Evolutionary conservation across 805 yeast genomes (phyloP).

Genomic region (Sporopachydermia quercuum): DNA sequence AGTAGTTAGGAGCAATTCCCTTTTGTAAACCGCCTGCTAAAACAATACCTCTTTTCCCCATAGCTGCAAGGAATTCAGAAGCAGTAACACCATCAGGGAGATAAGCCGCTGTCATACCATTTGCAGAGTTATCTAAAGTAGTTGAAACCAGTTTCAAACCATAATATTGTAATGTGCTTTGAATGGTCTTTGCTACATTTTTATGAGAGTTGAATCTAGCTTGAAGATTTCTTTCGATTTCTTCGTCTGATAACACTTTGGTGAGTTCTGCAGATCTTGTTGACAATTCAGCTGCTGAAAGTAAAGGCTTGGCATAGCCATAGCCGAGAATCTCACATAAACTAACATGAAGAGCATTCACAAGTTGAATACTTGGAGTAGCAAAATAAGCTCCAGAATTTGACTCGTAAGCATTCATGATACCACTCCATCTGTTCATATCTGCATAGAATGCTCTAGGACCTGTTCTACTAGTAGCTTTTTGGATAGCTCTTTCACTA

Average conservation of each 20-base stretch:
- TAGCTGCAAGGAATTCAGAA: slow-evolving; percentile 38
- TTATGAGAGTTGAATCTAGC: slow-evolving; percentile 50
- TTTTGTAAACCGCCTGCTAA: slow-evolving; percentile 87
- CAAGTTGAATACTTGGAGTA: slow-evolving; percentile 87
- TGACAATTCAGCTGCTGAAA: background rate
- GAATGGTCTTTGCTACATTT: slow-evolving; percentile 48
- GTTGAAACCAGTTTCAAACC: slow-evolving; percentile 63
- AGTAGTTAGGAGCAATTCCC: slow-evolving; percentile 65
- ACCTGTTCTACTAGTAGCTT: slow-evolving; percentile 33
- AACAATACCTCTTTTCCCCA: slow-evolving; percentile 52
- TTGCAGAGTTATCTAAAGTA: slow-evolving; percentile 50
- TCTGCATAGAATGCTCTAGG: slow-evolving; percentile 47
- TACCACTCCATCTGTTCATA: slow-evolving; percentile 74
- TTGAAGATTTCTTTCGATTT: slow-evolving; percentile 28
- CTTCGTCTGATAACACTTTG: background rate
- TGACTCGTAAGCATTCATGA: slow-evolving; percentile 73
- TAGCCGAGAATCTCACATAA: slow-evolving; percentile 52
- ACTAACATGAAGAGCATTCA: slow-evolving; percentile 69
- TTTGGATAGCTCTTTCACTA: slow-evolving; percentile 57
- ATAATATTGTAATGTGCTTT: slow-evolving; percentile 33
- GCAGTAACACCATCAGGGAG: slow-evolving; percentile 65
- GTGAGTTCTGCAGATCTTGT: background rate
- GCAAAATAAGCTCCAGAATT: slow-evolving; percentile 79
- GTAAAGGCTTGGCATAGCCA: slow-evolving; percentile 6
- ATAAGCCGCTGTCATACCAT: slow-evolving; percentile 77